phyloP scores from a whole-genome alignment of 2,329 filamentous ascomycete genomes.

The Botrytis hyacinthi region DNA sequence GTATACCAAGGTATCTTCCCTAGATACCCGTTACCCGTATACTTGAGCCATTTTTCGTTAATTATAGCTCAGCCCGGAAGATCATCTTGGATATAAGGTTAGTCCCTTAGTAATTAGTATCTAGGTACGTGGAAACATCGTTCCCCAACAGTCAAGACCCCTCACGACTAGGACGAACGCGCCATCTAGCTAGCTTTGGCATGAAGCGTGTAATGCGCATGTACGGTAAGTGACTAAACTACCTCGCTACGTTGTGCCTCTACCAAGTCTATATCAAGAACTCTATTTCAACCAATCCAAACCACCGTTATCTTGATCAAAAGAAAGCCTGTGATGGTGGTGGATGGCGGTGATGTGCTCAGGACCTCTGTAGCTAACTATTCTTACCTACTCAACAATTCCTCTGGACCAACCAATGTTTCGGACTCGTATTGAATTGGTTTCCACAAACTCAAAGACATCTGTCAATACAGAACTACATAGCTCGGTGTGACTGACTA shows the following conservation, averaged over 20 bases:
- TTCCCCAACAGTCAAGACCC: background rate
- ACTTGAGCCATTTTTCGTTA: background rate
- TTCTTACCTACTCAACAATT: background rate
- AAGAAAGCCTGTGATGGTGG: background rate
- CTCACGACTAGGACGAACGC: background rate
- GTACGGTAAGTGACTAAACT: too few species aligned
- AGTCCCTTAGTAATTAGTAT: background rate
- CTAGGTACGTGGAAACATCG: background rate
- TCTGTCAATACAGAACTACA: background rate
- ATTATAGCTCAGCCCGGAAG: background rate
- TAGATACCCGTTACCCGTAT: too few species aligned
- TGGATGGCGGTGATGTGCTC: background rate
- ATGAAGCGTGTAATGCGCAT: background rate
- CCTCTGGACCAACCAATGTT: background rate
- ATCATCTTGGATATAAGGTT: background rate
- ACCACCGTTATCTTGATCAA: background rate
- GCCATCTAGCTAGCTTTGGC: background rate
- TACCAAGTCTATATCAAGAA: background rate
- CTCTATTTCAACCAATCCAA: background rate
- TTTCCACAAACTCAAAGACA: background rate
- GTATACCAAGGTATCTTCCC: too few species aligned
- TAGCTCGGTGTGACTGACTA: background rate
- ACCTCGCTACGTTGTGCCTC: too few species aligned
- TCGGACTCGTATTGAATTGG: background rate
- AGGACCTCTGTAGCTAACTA: background rate